phyloP scores from a whole-genome alignment of 2,329 filamentous ascomycete genomes.

The Diaporthe humulicola region DNA sequence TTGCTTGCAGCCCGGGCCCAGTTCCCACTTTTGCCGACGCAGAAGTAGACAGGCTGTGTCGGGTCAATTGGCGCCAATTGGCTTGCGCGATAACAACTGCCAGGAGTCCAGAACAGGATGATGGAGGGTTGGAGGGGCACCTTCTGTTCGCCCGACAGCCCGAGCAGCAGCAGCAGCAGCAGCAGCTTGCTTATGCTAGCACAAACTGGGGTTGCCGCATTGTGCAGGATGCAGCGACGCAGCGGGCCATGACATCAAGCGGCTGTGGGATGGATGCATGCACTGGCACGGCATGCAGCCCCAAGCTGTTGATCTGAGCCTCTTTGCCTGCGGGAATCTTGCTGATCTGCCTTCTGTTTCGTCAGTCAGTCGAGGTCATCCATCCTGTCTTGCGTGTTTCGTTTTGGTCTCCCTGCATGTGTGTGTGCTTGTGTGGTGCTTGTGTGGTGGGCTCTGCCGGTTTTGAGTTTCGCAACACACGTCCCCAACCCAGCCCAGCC shows the following conservation, averaged over 20 bases:
- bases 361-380: neutral
- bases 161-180: neutral
- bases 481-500: neutral
- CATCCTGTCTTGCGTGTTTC: neutral
- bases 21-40: neutral
- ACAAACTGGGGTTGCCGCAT: neutral
- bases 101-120: neutral
- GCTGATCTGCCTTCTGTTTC: neutral
- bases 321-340: constrained; percentile 3
- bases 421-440: neutral
- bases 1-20: neutral
- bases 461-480: constrained; percentile 24
- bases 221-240: neutral
- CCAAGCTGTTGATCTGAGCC: neutral
- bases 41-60: neutral
- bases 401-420: neutral
- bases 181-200: neutral
- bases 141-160: constrained; percentile 9
- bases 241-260: constrained; percentile 28
- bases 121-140: neutral
- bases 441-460: neutral
- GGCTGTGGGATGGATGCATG: constrained; percentile 14
- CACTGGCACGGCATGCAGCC: neutral
- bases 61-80: neutral
- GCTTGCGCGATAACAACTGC: neutral